phyloP scores from a whole-genome alignment of 768 basidiomycete genomes.

The Phylloporus rhodoxanthus region DNA sequence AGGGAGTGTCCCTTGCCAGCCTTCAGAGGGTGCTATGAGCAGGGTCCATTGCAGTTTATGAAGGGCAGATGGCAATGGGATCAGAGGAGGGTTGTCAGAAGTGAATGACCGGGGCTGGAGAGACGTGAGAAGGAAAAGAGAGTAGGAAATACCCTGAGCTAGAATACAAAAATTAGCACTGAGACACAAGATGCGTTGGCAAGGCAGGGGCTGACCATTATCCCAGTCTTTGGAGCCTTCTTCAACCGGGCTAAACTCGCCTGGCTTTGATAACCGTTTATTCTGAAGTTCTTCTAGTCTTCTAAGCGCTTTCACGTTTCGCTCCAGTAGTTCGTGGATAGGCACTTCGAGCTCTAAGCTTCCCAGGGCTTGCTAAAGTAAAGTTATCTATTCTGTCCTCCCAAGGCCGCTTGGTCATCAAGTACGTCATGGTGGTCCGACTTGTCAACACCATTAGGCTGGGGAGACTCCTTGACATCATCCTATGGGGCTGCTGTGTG shows the following conservation, averaged over 20 bases:
- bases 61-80: conserved; percentile 58
- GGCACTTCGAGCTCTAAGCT: conserved; percentile 62
- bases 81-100: conserved; percentile 40
- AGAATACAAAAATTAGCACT: conserved; percentile 13
- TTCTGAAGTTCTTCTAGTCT: conserved; percentile 64
- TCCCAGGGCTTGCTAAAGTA: conserved; percentile 56
- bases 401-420: conserved; percentile 40
- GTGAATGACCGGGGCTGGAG: conserved; percentile 60
- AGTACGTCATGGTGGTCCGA: conserved; percentile 4
- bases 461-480: background rate
- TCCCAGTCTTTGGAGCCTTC: conserved; percentile 81
- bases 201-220: conserved; percentile 47
- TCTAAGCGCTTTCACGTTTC: conserved; percentile 57
- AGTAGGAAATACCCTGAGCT: conserved; percentile 72
- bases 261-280: conserved; percentile 45
- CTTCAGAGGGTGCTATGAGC: conserved; percentile 49
- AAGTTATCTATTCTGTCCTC: conserved; percentile 46
- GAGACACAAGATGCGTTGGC: conserved; percentile 1
- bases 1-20: conserved; percentile 75
- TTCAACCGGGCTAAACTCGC: conserved; percentile 44
- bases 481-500: conserved; percentile 2
- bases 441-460: conserved; percentile 10
- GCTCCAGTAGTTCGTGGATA: conserved; percentile 61
- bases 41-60: conserved; percentile 68
- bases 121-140: conserved; percentile 60